Conservation (phyloP, 2,329 filamentous ascomycete species). For the Paraconiothyrium brasiliense region DNA sequence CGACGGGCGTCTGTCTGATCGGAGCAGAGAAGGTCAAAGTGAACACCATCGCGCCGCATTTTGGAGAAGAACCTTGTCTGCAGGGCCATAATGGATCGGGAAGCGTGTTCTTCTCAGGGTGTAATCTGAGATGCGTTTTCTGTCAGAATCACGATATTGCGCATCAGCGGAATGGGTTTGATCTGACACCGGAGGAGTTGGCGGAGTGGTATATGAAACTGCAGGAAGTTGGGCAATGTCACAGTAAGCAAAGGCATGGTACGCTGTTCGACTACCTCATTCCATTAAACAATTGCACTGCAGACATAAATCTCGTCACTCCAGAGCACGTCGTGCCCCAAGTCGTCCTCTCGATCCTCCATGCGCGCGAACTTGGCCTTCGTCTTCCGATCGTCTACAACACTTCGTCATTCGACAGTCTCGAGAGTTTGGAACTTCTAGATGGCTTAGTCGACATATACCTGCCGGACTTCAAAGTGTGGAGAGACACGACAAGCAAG, state of each 20-base stretch:
- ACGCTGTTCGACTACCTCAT: background rate
- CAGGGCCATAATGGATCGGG: conserved; percentile 84
- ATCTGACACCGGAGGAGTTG: conserved; percentile 79
- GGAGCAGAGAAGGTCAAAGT: conserved; percentile 78
- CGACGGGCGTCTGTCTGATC: conserved; percentile 80
- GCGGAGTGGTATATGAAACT: conserved; percentile 86
- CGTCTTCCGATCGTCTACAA: conserved; percentile 83
- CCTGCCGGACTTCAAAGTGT: conserved; percentile 88
- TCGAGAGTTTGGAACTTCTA: conserved; percentile 75
- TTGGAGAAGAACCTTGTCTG: conserved; percentile 76
- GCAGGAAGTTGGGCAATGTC: conserved; percentile 80
- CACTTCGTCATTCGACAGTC: conserved; percentile 81
- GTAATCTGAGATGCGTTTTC: conserved; percentile 74
- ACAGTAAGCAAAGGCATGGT: conserved; percentile 57
- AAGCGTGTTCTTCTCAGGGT: conserved; percentile 82
- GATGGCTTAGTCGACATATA: conserved; percentile 87
- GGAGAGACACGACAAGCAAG: conserved; percentile 71
- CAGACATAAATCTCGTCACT: conserved; percentile 82
- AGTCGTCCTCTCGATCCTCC: conserved; percentile 78
- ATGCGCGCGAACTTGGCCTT: conserved; percentile 75
- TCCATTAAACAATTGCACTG: background rate
- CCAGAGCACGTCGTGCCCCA: conserved; percentile 89
- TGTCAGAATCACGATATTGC: conserved; percentile 68
- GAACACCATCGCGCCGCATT: conserved; percentile 85
- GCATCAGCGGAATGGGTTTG: conserved; percentile 81